Conservation (phyloP, 768 basidiomycete genomes). For the Cystofilobasidium bisporidii region DNA sequence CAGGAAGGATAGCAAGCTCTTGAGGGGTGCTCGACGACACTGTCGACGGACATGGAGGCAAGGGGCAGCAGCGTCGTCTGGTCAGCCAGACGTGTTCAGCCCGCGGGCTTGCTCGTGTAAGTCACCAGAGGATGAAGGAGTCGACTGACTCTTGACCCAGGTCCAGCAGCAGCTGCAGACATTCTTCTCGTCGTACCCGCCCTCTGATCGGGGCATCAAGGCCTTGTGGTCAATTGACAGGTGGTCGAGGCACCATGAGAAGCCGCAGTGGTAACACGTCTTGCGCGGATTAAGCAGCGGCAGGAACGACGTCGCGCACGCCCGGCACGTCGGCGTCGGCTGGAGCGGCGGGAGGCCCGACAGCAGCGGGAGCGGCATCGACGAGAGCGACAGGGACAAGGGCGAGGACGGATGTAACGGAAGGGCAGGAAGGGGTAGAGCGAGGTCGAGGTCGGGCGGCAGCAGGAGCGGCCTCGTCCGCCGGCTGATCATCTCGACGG, state of each 20-base stretch:
- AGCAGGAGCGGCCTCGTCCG: too few species aligned
- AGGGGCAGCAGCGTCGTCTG: not conserved
- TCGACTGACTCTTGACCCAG: not conserved
- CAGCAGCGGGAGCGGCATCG: not conserved
- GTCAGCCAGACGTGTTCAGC: not conserved
- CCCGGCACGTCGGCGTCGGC: not conserved
- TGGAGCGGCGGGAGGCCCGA: not conserved
- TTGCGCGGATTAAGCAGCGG: not conserved
- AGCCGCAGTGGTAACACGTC: constrained; percentile 1
- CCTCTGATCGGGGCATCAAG: not conserved
- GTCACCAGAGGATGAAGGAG: not conserved
- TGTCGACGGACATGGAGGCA: not conserved
- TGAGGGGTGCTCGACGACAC: not conserved
- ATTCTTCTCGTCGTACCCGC: not conserved
- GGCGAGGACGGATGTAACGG: too few species aligned
- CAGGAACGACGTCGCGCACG: not conserved
- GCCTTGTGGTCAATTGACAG: not conserved
- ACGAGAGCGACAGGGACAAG: too few species aligned
- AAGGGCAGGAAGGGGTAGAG: too few species aligned
- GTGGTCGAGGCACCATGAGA: not conserved
- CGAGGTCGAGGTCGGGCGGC: too few species aligned
- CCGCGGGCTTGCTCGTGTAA: too few species aligned
- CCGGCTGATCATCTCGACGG: too few species aligned
- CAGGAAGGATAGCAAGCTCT: not conserved
- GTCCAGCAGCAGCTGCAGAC: not conserved